A percentile compares a stretch with the other conserved stretches of the same genome.
Conservation (phyloP, 2,329 filamentous ascomycete species). For the Hortaea sp. region DNA sequence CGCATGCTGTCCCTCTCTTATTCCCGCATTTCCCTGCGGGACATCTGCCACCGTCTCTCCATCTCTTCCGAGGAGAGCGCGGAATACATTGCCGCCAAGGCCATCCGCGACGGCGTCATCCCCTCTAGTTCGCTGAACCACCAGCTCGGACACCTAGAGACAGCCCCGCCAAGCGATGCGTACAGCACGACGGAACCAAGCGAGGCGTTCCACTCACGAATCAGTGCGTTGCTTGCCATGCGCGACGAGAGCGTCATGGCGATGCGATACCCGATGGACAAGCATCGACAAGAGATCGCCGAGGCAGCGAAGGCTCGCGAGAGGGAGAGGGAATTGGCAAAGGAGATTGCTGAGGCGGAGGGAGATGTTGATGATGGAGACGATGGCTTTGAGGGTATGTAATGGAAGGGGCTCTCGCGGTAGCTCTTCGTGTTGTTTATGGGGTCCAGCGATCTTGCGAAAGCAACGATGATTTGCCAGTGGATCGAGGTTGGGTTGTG, state of each 20-base stretch:
- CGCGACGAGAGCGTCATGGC: conserved; percentile 99
- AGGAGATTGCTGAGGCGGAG: conserved; percentile 97
- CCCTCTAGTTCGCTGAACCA: conserved; percentile 80
- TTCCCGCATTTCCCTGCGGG: conserved; percentile 89
- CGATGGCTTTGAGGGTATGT: conserved; percentile 92
- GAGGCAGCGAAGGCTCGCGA: conserved; percentile 97
- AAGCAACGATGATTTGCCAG: no score
- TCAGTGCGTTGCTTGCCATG: conserved; percentile 77
- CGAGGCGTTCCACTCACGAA: conserved; percentile 95
- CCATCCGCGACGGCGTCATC: conserved; percentile 93
- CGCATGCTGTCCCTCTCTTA: conserved; percentile 99
- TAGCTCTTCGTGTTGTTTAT: no score
- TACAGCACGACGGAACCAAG: conserved; percentile 93
- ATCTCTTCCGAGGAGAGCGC: conserved; percentile 93
- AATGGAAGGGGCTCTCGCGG: conserved; percentile 27
- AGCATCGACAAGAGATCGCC: conserved; percentile 92
- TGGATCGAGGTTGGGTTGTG: no score
- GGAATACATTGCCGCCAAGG: conserved; percentile 98
- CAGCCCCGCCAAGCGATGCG: conserved; percentile 89
- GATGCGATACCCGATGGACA: conserved; percentile 99
- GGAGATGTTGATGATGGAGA: conserved; percentile 86
- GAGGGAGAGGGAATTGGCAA: conserved; percentile 89
- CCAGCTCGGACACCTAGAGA: conserved; percentile 96
- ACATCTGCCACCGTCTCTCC: conserved; percentile 92
- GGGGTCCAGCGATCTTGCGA: no score